Conservation (phyloP, 768 basidiomycete genomes). For the Imleria badia region DNA sequence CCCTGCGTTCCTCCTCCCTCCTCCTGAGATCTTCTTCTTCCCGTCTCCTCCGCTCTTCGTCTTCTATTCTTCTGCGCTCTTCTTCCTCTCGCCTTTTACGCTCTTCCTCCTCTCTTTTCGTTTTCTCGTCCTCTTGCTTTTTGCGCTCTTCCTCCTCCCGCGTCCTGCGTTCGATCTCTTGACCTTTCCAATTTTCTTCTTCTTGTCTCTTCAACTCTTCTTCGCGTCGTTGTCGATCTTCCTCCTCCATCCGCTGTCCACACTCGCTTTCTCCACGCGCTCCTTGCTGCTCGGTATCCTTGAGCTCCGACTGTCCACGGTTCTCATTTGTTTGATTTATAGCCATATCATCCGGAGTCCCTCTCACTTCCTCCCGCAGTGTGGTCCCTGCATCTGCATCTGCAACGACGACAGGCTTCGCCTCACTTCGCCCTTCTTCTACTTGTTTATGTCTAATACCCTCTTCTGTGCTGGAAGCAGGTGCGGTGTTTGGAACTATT, state of each 20-base stretch:
- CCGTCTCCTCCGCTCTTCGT: slow-evolving; percentile 22
- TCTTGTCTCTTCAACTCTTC: neutral
- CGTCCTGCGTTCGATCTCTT: slow-evolving; percentile 15
- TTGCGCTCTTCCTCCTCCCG: slow-evolving; percentile 12
- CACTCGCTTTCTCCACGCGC: neutral
- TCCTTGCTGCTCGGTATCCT: neutral
- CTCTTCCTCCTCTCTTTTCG: slow-evolving; percentile 23
- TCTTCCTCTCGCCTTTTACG: slow-evolving; percentile 18
- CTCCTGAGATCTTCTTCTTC: slow-evolving; percentile 11
- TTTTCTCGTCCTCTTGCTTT: no score
- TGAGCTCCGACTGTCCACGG: neutral
- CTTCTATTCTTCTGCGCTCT: neutral
- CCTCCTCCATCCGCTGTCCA: neutral
- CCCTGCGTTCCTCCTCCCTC: no score
- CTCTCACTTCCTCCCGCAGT: neutral
- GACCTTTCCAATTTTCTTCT: slow-evolving; percentile 21
- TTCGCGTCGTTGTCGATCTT: neutral
- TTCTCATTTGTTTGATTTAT: slow-evolving; percentile 20
- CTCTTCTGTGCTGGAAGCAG: slow-evolving; percentile 23
- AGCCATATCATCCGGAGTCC: neutral
- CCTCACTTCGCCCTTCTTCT: slow-evolving; percentile 31
- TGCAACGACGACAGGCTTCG: neutral
- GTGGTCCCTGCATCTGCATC: neutral
- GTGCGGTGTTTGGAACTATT: neutral
- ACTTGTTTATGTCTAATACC: slow-evolving; percentile 42